Evolutionary conservation across 306 rosid genomes (phyloP), one percentile per base, ranked within the genome.

Genomic region (Phaseolus lunatus): DNA sequence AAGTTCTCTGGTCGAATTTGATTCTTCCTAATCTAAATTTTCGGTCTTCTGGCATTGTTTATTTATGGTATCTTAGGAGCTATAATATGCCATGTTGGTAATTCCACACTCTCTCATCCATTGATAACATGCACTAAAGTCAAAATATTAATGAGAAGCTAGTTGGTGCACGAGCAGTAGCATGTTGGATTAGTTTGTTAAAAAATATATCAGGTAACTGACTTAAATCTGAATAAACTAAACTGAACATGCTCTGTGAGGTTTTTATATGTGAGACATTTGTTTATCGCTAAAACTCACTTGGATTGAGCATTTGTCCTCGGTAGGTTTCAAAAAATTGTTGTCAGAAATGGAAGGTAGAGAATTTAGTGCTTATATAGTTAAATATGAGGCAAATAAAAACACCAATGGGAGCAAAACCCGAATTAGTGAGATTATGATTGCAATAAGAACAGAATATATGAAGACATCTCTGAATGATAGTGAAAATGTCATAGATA

Each of bases 101-200:
- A 44, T 43, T 70, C 73, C 20, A 45, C 27, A 33, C 56, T 8
- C 22, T 33, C 70, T 54, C 53, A 56, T 56, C 79, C 49, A 48
- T 58, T 26, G 67, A 63, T 66, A 72, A 24, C 61, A 65, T 65
- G 72, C 44, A n/a, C 64, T 52, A 61, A 18, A 7, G 15, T 43
- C 16, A 43, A 43, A 43, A 27, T 24, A 52, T 82, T 43, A 20
- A 63, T 78, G 41, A 78, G 72, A 66, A 58, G 22, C 63, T 39
- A n/a, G 22, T 47, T 67, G 67, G 48, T 48, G 37, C 67, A 57
- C 16, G 54, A 33, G 79, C 27, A n/a, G 11, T 23, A 66, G 58
- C 67, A 80, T 37, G 31, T 74, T 22, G 69, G 64, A 68, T 20
- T 70, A 49, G 23, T 58, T 75, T 67, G 61, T 81, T 69, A 7